Conservation (phyloP, 2,329 filamentous ascomycete species). For the Gaeumannomyces sp. region DNA sequence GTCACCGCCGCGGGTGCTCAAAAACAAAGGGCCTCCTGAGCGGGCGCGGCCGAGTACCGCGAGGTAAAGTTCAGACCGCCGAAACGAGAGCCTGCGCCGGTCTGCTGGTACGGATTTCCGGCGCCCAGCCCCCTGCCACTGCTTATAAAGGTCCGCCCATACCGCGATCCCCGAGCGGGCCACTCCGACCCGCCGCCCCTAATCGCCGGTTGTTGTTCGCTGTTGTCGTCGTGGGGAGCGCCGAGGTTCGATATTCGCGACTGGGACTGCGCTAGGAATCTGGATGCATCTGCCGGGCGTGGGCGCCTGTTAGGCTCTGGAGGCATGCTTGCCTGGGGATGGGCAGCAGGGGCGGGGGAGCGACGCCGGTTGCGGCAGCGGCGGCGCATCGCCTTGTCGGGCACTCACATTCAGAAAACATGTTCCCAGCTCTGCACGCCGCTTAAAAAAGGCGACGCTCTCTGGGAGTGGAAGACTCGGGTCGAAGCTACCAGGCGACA, state of each 20-base stretch:
- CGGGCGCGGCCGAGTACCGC: slow-evolving; percentile 55
- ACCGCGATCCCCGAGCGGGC: slow-evolving; percentile 27
- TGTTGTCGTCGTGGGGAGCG: slow-evolving; percentile 42
- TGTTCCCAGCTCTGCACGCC: slow-evolving; percentile 31
- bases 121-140: slow-evolving; percentile 26
- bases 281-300: slow-evolving; percentile 71
- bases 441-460: slow-evolving; percentile 12
- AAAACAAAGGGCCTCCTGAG: slow-evolving; percentile 84
- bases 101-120: slow-evolving; percentile 69
- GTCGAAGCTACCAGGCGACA: not conserved
- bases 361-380: not conserved
- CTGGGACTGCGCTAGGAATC: slow-evolving; percentile 93
- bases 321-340: not conserved
- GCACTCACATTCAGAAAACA: slow-evolving; percentile 86
- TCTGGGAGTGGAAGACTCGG: not conserved
- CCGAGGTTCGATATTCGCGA: slow-evolving; percentile 73
- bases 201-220: slow-evolving; percentile 23
- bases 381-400: slow-evolving; percentile 3
- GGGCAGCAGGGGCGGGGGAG: not conserved
- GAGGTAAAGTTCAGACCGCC: slow-evolving; percentile 70
- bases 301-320: not conserved
- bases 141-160: slow-evolving; percentile 37
- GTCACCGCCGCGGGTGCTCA: slow-evolving; percentile 80
- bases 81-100: slow-evolving; percentile 56
- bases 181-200: slow-evolving; percentile 28